Evolutionary conservation across 768 basidiomycete species (phyloP).

Genomic region (Leucocoprinus leucothites): DNA sequence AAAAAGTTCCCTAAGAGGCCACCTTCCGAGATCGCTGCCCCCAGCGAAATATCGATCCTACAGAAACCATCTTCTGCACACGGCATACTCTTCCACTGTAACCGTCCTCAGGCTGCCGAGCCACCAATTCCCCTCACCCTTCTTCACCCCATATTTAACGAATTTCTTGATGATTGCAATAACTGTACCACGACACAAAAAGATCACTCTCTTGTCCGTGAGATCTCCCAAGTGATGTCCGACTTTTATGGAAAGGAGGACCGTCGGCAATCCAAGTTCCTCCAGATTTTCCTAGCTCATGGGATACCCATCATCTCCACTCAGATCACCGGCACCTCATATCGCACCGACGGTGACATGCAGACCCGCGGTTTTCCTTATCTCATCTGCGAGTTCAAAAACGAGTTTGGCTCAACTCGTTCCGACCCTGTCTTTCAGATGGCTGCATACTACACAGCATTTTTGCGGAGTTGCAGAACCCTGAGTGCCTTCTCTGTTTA

Average conservation of each 20-base stretch:
- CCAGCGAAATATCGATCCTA: no score
- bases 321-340: not conserved
- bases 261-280: constrained; percentile 6
- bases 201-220: constrained; percentile 8
- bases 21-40: no score
- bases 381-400: constrained; percentile 14
- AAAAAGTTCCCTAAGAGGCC: no score
- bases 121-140: constrained; percentile 15
- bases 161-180: constrained; percentile 18
- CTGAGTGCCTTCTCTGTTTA: constrained; percentile 1
- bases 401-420: constrained; percentile 6
- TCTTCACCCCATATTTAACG: constrained; percentile 20
- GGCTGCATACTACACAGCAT: constrained; percentile 4
- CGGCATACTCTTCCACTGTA: no score
- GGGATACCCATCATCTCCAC: not conserved
- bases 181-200: not conserved
- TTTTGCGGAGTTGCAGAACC: not conserved
- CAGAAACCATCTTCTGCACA: no score
- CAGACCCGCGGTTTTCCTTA: not conserved
- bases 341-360: constrained; percentile 7
- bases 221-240: constrained; percentile 18
- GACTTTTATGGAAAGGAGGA: constrained; percentile 15
- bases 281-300: constrained; percentile 5
- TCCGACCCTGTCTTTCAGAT: constrained; percentile 13
- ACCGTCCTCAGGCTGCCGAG: constrained; percentile 17